Evolutionary conservation across 352 stramenopile genomes (phyloP), one percentile per base, ranked within the genome.

Genomic region (Globisporangium uncinulatum): DNA sequence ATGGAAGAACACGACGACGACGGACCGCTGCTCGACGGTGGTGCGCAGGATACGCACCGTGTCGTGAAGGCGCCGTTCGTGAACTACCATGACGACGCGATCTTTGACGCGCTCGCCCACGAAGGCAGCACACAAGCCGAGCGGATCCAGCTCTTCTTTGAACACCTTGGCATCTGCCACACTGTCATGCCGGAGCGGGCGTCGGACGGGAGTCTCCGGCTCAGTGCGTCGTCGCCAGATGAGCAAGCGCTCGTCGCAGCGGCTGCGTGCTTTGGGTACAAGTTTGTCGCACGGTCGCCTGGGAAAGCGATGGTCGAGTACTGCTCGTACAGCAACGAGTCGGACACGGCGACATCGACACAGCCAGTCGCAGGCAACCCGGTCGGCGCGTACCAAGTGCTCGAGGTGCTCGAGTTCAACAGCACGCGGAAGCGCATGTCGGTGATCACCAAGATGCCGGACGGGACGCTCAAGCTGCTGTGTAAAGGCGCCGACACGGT

Each of bases 161-260:
- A 96, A 48, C 82, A 95, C 65, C 62, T 97, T 31, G 67, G 87
- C 4, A 74, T 97, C 13, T 98, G 93, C 67, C 94, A 99, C 73
- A 99, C 97, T 6, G 96, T 99, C 34, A 98, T 99, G 67, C 95
- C 98, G 0, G 97, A 99, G 69, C 92, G 88, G 13, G 85, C 96
- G 34, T 54, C 94, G 0, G 94, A 97, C 47, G 86, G 84, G 4
- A 83, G 64, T 57, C 62, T 96, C 4, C 74, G 83, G 1, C 79
- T 97, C 57, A 96, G 92, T 57, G 91, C 94, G 1, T 97, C 94
- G 48, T 97, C 89, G 39, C 89, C 88, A 0, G 89, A 97, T 64
- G 89, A 97, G 39, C 85, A 97, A 61, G 88, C 89, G 19, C 64
- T 97, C 5, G 89, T 97, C 7, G 83, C 79, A 13, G 87, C 81